Evolutionary conservation across 371 early-diverging fungal species (phyloP), one percentile per base, ranked within the genome.

Genomic region (Actinomortierella wolfii): DNA sequence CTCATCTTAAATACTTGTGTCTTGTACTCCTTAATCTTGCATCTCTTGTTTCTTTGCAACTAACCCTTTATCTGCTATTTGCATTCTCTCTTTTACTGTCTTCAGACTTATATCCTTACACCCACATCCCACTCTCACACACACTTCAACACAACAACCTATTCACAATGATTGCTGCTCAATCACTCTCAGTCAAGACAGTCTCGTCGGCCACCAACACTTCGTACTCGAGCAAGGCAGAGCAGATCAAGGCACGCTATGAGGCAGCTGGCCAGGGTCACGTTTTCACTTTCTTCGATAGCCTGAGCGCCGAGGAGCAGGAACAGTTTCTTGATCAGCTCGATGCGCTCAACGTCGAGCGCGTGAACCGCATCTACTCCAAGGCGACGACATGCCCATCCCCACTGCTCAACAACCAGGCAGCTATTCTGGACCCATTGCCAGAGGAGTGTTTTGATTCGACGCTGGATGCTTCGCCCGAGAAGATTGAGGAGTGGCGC

Each of bases 251-350:
- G 67, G 80, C 85, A 24, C 80, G 77, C 43, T 96, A 85, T 78
- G 78, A 83, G 45, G 84, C 76, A 7, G 92, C 91, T 49, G 92
- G 91, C 9, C 98, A 98, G 80, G 93, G 85, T 23, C 98, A 98
- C 62, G 90, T 97, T 41, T 91, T 98, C 70, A 80, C 76, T 8
- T 94, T 86, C 80, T 94, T 84, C 65, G 89, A 93, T 49, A 70
- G 79, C 18, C 87, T 98, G 9, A 54, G 66, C 39, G 69, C 78
- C 21, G 79, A 79, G 29, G 82, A 90, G 34, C 86, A 91, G 52
- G 77, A 73, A 7, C 64, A 54, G 29, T 77, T 96, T 21, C 69
- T 90, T 49, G 57, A 77, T 20, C 92, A 93, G 80, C 84, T 97
- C 29, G 45, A 66, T 23, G 64, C 73, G 15, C 77, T 97, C 43